These are phyloP conservation scores for Quercus parvula DNA, from an alignment of 306 rosid genomes.

Conservation along the genomic window DNA sequence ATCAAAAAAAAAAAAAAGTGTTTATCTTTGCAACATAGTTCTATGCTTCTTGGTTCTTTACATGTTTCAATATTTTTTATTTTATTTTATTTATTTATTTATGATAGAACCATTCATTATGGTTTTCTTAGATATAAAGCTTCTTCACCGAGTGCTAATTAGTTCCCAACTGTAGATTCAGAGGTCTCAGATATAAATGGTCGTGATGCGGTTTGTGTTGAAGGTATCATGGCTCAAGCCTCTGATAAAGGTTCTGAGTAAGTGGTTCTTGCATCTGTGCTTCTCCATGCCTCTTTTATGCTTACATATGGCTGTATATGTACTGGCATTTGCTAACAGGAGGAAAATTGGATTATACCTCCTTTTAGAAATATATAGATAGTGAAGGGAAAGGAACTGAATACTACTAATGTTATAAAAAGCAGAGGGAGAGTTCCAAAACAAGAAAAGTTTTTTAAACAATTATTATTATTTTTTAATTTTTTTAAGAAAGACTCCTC, in stretches of 20 bases:
- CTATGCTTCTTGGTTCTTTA: neutral
- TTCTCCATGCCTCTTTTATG: constrained; percentile 1
- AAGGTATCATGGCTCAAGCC: constrained; percentile 16
- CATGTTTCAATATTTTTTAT: neutral
- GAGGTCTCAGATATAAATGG: constrained; percentile 32
- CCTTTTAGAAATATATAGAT: neutral
- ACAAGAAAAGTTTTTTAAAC: too few relatives aligned
- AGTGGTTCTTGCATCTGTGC: constrained; percentile 30
- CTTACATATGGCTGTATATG: constrained; percentile 7
- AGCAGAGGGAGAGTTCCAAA: too few relatives aligned
- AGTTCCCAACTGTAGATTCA: constrained; percentile 24
- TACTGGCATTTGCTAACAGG: constrained; percentile 3
- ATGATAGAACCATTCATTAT: neutral
- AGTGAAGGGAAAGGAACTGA: neutral
- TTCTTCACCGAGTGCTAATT: constrained; percentile 21
- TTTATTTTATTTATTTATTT: too few relatives aligned
- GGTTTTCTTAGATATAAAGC: neutral
- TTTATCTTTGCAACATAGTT: neutral
- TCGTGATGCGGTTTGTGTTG: constrained; percentile 21
- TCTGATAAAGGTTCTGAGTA: constrained; percentile 40
- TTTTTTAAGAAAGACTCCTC: too few relatives aligned
- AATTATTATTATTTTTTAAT: too few relatives aligned
- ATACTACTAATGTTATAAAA: neutral
- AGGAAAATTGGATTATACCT: neutral
- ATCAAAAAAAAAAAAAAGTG: too few relatives aligned